Evolutionary conservation across 495 filamentous ascomycete genomes (phyloP).

Genomic region (Parathielavia hyrcaniae): DNA sequence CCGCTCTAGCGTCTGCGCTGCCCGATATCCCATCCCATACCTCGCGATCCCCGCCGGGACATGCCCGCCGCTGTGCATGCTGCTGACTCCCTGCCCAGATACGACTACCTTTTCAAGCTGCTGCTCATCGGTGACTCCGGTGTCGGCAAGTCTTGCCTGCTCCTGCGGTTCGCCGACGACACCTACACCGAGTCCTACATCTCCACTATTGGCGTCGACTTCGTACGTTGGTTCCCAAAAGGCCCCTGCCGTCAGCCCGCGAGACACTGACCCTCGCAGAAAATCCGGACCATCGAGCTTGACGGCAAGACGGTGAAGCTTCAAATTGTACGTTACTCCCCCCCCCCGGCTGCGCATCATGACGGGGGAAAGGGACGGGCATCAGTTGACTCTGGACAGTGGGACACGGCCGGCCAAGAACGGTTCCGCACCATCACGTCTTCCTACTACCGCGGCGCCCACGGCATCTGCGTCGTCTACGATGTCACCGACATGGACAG

Average conservation of each 20-base stretch:
- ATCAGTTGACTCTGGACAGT: conserved; percentile 49
- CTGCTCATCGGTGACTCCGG: conserved; percentile 99
- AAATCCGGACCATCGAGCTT: conserved; percentile 99
- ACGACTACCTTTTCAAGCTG: conserved; percentile 99
- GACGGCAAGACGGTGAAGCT: conserved; percentile 99
- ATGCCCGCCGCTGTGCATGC: conserved; percentile 8
- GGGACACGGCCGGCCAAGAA: conserved; percentile 98
- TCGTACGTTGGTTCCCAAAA: conserved; percentile 55
- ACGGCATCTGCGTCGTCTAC: conserved; percentile 99
- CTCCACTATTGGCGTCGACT: conserved; percentile 98
- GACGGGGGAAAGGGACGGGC: not conserved
- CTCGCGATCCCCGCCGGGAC: conserved; percentile 1
- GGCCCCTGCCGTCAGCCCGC: not conserved
- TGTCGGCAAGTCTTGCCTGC: conserved; percentile 98
- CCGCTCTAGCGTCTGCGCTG: conserved; percentile 27
- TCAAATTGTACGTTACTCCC: conserved; percentile 71
- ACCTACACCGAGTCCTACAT: conserved; percentile 99
- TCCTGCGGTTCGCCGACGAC: conserved; percentile 96
- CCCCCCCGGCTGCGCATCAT: not conserved
- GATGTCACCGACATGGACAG: conserved; percentile 99
- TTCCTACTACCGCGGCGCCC: conserved; percentile 96
- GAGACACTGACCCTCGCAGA: conserved; percentile 51
- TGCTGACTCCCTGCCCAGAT: conserved; percentile 54
- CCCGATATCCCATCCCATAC: not conserved
- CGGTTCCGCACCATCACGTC: conserved; percentile 99